These are phyloP conservation scores for Mortierella sp. DNA, from an alignment of 371 early-diverging fungal genomes.

Conservation along the genomic window DNA sequence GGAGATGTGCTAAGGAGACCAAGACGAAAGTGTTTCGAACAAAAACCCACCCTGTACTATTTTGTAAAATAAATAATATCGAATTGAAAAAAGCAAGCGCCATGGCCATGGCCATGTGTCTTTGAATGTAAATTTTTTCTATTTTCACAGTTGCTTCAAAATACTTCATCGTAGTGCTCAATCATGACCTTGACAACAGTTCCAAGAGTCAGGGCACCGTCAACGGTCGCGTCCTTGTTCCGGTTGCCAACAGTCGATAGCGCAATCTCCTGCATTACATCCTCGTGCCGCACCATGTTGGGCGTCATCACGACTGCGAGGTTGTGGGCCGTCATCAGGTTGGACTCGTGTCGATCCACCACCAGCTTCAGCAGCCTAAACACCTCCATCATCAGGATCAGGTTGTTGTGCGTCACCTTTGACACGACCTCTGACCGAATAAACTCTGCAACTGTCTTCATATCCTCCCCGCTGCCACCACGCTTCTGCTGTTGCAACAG, in stretches of 20 bases:
- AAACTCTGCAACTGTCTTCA: constrained; percentile 48
- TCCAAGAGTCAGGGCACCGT: constrained; percentile 35
- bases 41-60: constrained; percentile 43
- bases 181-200: constrained; percentile 49
- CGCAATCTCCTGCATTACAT: constrained; percentile 69
- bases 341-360: constrained; percentile 67
- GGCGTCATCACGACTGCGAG: constrained; percentile 91
- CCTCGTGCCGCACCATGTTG: constrained; percentile 81
- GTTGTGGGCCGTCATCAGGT: constrained; percentile 88
- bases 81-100: not conserved
- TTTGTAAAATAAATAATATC: constrained; percentile 27
- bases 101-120: not conserved
- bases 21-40: constrained; percentile 51
- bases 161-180: constrained; percentile 40
- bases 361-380: constrained; percentile 76
- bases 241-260: constrained; percentile 37
- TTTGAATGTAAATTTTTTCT: constrained; percentile 10
- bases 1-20: constrained; percentile 4
- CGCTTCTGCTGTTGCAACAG: constrained; percentile 43
- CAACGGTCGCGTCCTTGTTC: constrained; percentile 16
- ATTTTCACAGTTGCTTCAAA: constrained; percentile 10
- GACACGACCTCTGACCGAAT: constrained; percentile 63
- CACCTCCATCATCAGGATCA: constrained; percentile 70
- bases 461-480: constrained; percentile 6
- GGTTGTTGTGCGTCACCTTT: constrained; percentile 55